phyloP scores from a whole-genome alignment of 2,329 filamentous ascomycete species.

The Cyanodermella asteris region DNA sequence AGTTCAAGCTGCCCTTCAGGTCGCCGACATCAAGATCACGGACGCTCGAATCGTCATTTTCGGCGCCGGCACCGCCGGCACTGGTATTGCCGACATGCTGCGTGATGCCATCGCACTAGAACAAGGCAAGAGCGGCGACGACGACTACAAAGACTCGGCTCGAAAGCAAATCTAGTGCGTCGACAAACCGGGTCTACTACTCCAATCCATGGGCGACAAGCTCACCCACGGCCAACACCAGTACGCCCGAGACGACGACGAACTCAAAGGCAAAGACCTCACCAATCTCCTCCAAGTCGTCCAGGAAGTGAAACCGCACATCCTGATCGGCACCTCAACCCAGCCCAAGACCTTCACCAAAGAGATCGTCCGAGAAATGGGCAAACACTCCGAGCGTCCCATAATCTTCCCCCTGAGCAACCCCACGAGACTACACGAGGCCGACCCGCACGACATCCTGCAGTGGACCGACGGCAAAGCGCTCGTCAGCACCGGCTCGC shows the following conservation, averaged over 20 bases:
- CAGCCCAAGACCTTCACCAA: constrained; percentile 55
- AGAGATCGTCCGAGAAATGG: constrained; percentile 54
- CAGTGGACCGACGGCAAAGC: constrained; percentile 59
- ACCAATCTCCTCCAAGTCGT: constrained; percentile 44
- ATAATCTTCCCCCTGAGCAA: constrained; percentile 67
- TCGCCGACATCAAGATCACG: constrained; percentile 40
- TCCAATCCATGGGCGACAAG: constrained; percentile 36
- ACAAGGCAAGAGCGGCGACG: constrained; percentile 37
- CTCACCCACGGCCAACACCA: constrained; percentile 44
- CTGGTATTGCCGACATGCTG: constrained; percentile 70
- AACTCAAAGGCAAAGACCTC: constrained; percentile 38
- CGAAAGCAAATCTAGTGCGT: constrained; percentile 35
- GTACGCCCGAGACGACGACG: constrained; percentile 41
- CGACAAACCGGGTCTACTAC: constrained; percentile 59
- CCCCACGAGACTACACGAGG: constrained; percentile 66
- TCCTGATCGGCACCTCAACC: constrained; percentile 68
- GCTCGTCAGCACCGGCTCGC: constrained; percentile 63
- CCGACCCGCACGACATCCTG: constrained; percentile 52
- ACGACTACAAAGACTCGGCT: background rate
- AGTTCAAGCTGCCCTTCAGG: constrained; percentile 52
- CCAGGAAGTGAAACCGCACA: constrained; percentile 51
- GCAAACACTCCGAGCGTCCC: constrained; percentile 47
- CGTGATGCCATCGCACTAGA: constrained; percentile 56
- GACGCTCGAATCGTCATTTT: constrained; percentile 57
- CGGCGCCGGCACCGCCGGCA: constrained; percentile 61